These are phyloP conservation scores for Onygenales sp. DNA, from an alignment of 2,329 filamentous ascomycete genomes.

Conservation along the genomic window DNA sequence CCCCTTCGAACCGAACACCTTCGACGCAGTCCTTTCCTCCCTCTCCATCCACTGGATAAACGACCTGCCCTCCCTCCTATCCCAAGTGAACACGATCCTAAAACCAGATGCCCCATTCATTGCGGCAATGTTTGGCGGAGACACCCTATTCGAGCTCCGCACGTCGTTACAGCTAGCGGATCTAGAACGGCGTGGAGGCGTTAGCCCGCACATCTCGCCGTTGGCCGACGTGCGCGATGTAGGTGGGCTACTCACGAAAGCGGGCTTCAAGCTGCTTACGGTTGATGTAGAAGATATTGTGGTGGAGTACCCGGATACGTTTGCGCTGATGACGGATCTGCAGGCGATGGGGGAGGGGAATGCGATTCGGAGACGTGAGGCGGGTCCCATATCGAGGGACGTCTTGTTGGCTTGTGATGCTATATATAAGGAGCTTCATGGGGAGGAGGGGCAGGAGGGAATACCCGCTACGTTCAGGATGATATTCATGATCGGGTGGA, in stretches of 20 bases:
- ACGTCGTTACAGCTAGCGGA: constrained; percentile 90
- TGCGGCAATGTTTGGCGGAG: constrained; percentile 91
- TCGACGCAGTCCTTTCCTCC: constrained; percentile 84
- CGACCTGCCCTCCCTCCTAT: constrained; percentile 75
- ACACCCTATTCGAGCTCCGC: constrained; percentile 85
- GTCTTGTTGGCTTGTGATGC: constrained; percentile 78
- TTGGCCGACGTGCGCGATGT: constrained; percentile 87
- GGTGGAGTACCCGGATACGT: constrained; percentile 83
- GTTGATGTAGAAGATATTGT: constrained; percentile 97
- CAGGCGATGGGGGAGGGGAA: constrained; percentile 96
- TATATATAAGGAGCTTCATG: constrained; percentile 82
- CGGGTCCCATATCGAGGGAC: constrained; percentile 67
- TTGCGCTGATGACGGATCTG: constrained; percentile 84
- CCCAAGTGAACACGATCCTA: constrained; percentile 75
- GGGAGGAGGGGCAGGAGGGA: constrained; percentile 55
- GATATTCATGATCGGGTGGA: constrained; percentile 99
- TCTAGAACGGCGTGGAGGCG: constrained; percentile 79
- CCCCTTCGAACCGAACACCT: constrained; percentile 65
- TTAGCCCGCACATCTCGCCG: constrained; percentile 83
- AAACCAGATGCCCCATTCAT: constrained; percentile 90
- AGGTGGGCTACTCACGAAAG: constrained; percentile 73
- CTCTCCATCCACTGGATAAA: constrained; percentile 96
- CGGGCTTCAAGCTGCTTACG: constrained; percentile 91
- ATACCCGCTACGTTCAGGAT: constrained; percentile 87
- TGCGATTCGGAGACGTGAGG: constrained; percentile 75